phyloP scores from a whole-genome alignment of 495 filamentous ascomycete genomes.

The Evernia prunastri region DNA sequence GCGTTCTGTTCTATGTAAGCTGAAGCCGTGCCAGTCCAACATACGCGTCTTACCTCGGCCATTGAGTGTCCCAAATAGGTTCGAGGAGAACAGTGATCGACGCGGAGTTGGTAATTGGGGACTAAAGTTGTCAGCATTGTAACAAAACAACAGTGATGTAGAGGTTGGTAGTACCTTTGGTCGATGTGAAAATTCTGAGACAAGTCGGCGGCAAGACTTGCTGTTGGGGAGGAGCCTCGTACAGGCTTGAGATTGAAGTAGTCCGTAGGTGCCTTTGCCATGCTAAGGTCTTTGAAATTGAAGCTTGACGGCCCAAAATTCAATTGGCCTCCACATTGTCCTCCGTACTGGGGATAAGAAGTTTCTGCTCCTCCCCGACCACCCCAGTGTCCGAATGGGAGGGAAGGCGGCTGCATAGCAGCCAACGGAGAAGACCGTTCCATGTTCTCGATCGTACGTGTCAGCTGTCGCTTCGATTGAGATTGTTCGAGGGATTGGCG shows the following conservation, averaged over 20 bases:
- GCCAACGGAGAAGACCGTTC: conserved; percentile 91
- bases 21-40: conserved; percentile 9
- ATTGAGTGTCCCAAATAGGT: conserved; percentile 60
- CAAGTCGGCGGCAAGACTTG: conserved; percentile 84
- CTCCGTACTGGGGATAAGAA: conserved; percentile 44
- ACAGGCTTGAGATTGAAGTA: conserved; percentile 72
- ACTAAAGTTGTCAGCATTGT: conserved; percentile 43
- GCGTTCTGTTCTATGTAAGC: conserved; percentile 47
- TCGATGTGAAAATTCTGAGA: conserved; percentile 96
- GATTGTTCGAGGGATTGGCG: conserved; percentile 2
- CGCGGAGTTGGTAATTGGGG: conserved; percentile 87
- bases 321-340: conserved; percentile 43
- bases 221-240: conserved; percentile 81
- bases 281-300: conserved; percentile 66
- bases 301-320: conserved; percentile 58
- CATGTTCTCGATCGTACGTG: conserved; percentile 45
- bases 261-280: conserved; percentile 59
- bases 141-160: conserved; percentile 20
- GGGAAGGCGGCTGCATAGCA: conserved; percentile 78
- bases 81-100: conserved; percentile 83
- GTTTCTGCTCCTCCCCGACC: conserved; percentile 48
- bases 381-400: conserved; percentile 49
- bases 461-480: conserved; percentile 1
- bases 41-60: conserved; percentile 52
- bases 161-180: conserved; percentile 58